Evolutionary conservation across 2,329 filamentous ascomycete genomes (phyloP).

Genomic region (Talaromyces sp.): DNA sequence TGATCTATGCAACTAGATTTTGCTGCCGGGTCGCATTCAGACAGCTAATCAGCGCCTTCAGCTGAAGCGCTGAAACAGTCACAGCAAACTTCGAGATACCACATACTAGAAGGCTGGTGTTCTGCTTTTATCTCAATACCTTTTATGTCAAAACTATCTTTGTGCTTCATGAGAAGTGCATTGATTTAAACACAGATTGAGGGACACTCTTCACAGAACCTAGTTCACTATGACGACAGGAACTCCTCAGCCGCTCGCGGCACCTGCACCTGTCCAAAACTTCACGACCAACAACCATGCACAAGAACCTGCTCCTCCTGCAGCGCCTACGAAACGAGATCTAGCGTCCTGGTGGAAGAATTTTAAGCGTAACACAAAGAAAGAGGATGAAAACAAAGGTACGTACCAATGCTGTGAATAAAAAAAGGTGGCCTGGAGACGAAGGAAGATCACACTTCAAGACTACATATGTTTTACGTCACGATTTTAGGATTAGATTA

Average conservation of each 20-base stretch:
- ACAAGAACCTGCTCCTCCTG: constrained; percentile 53
- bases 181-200: background rate
- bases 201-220: background rate
- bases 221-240: constrained; percentile 34
- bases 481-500: background rate
- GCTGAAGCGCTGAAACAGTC: constrained; percentile 13
- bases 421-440: background rate
- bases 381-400: constrained; percentile 60
- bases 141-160: background rate
- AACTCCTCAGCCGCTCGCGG: constrained; percentile 34
- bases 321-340: constrained; percentile 80
- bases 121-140: background rate
- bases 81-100: constrained; percentile 2
- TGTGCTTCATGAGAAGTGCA: background rate
- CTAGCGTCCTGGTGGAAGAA: constrained; percentile 96
- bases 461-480: background rate
- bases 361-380: constrained; percentile 71
- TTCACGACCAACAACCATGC: constrained; percentile 26
- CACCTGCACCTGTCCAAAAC: constrained; percentile 33
- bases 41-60: constrained; percentile 11
- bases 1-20: constrained; percentile 1
- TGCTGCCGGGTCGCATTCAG: constrained; percentile 1
- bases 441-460: background rate
- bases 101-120: background rate
- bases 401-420: constrained; percentile 25